These are phyloP conservation scores for Rhizopus delemar DNA, from an alignment of 371 early-diverging fungal genomes.

Conservation along the genomic window DNA sequence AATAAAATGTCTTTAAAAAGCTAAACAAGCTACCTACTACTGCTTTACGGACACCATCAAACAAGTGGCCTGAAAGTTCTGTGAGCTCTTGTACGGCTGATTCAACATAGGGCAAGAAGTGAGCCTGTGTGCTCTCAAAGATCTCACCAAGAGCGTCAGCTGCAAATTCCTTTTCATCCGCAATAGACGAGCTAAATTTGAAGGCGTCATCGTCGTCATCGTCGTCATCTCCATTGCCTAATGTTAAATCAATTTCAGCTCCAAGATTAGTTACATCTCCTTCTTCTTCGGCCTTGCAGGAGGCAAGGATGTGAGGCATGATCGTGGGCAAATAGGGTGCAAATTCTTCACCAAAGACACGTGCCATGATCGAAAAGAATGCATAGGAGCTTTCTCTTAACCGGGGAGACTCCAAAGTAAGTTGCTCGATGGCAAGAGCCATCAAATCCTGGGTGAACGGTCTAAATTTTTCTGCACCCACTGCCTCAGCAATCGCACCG, in stretches of 20 bases:
- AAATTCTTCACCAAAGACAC: constrained; percentile 83
- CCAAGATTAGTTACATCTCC: constrained; percentile 46
- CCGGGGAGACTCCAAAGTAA: constrained; percentile 69
- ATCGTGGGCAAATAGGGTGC: constrained; percentile 73
- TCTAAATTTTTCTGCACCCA: constrained; percentile 79
- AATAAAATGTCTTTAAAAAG: constrained; percentile 76
- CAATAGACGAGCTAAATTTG: constrained; percentile 78
- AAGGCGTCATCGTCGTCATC: constrained; percentile 63
- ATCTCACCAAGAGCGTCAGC: constrained; percentile 85
- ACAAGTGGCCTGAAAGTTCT: constrained; percentile 66
- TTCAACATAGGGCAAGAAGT: constrained; percentile 87
- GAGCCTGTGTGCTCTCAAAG: constrained; percentile 72
- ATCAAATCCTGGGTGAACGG: constrained; percentile 76
- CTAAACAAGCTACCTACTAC: constrained; percentile 69
- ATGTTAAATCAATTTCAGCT: constrained; percentile 51
- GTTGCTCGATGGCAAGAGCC: constrained; percentile 77
- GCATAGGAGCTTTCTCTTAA: constrained; percentile 85
- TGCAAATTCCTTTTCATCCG: constrained; percentile 91
- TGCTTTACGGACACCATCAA: constrained; percentile 84
- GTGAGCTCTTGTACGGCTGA: constrained; percentile 64
- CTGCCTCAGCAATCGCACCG: constrained; percentile 84
- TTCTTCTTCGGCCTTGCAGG: constrained; percentile 76
- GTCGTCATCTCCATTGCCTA: constrained; percentile 42
- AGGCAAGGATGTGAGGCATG: constrained; percentile 73
- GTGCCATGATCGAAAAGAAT: constrained; percentile 82